Evolutionary conservation across 306 rosid species (phyloP).

Genomic region (Pueraria montana): DNA sequence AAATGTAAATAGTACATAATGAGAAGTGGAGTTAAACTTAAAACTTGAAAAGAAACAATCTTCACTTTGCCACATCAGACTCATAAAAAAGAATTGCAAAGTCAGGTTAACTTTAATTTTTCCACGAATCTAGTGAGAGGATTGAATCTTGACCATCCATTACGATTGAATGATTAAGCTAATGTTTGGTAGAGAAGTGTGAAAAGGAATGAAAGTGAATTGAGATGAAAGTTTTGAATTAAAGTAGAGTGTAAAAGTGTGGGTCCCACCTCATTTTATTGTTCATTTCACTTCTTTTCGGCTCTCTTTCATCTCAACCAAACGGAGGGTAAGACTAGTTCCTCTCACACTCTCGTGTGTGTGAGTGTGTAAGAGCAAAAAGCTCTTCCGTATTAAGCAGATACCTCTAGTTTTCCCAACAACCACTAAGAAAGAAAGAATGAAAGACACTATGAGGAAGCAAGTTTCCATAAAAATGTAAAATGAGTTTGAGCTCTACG

Average conservation of each 20-base stretch:
- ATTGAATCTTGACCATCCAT: neutral
- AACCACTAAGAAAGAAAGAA: conserved; percentile 23
- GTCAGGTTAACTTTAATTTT: neutral
- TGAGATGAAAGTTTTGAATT: no score
- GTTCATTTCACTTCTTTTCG: no score
- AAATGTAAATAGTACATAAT: conserved; percentile 29
- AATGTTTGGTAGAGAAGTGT: no score
- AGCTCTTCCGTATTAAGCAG: conserved; percentile 7
- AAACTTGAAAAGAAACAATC: conserved; percentile 32
- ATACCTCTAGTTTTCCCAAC: conserved; percentile 35
- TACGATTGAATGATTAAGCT: neutral
- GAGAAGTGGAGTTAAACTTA: neutral
- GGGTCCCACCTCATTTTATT: no score
- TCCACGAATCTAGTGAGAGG: neutral
- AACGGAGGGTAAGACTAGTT: no score
- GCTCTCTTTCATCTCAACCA: no score
- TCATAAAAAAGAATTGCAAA: neutral
- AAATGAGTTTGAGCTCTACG: conserved; percentile 35
- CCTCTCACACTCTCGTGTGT: neutral
- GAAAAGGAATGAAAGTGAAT: no score
- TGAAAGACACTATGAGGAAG: conserved; percentile 26
- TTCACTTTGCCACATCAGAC: conserved; percentile 23
- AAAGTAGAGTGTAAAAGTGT: no score
- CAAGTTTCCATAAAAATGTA: conserved; percentile 20
- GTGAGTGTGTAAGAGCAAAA: neutral